Evolutionary conservation across 352 stramenopile species (phyloP), one percentile per base, ranked within the genome.

Genomic region (Phytophthora macrochlamydospora): DNA sequence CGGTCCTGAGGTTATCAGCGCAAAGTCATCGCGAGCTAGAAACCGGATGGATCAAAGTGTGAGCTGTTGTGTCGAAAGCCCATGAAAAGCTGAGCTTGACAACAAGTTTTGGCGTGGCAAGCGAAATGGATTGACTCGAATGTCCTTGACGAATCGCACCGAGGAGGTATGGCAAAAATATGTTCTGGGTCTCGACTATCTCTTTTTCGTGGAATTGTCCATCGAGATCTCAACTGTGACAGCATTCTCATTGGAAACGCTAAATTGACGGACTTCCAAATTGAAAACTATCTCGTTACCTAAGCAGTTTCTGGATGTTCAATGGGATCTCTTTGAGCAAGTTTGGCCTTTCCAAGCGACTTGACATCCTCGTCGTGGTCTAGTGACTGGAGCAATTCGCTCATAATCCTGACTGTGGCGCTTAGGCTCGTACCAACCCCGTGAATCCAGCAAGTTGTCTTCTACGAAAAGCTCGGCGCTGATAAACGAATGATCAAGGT

Each of bases 51-150:
- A 24, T 24, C 18, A 24, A 24, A 24, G 18, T 24, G 18, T 24
- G 18, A 24, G 18, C n/a, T n/a, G n/a, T 24, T 24, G 18, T 24
- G 18, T 24, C 18, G 18, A 0, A 24, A 24, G 18, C 18, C 18
- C 0, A 24, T 24, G 18, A 24, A 24, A 24, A 24, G 18, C 18
- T 24, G 18, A 24, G 18, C 18, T 24, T 24, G 18, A 24, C 18
- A 24, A 0, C 18, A 24, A 24, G 18, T 40, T 11, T 40, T 40
- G 6, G 35, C 9, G 35, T 40, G 35, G 6, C 6, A 40, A 40
- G 0, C 6, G 45, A 52, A 52, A 61, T 42, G 14, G 45, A 73
- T 56, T 52, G 50, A 61, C 59, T 35, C 49, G 35, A 11, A 40
- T 11, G 35, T 40, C 6, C 9, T 40, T 40, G 35, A 40, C 6